Evolutionary conservation across 306 rosid species (phyloP), one percentile per base, ranked within the genome.

Genomic region (Malus sieversii): DNA sequence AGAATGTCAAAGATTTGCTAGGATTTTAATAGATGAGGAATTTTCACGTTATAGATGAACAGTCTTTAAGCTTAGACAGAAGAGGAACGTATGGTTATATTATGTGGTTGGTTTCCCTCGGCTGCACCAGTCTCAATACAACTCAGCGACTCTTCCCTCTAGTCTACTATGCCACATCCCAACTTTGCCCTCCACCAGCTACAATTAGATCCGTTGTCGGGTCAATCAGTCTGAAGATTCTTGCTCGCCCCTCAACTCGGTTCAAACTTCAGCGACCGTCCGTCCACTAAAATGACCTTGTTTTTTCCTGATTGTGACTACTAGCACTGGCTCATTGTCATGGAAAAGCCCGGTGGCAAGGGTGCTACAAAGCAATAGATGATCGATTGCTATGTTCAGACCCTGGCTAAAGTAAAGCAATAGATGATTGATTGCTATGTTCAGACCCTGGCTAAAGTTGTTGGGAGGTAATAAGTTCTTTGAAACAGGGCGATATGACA

Each of bases 291-390:
- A 65, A 92, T 96, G 99, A 97, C 98, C 0, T 96, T 98, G 0
- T 93, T 96, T 8, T 96, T 96, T 82, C 96, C 97, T 0, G 96
- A 94, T 4, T 96, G 99, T 29, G 98, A 96, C 70, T 96, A 96
- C 75, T 74, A 92, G 78, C 98, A 96, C 84, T 96, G 96, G 96
- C 98, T 96, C 74, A 96, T 96, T 25, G 91, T 96, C 29, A 92
- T 96, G 89, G 99, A 96, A 7, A 85, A 90, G 74, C 99, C 98
- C 11, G 96, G 97, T 1, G 99, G 98, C 1, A 92, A 88, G 38
- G 90, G 85, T 5, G 96, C 97, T 29, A 67, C 84, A 29, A 96
- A 96, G 79, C 86, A 96, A 60, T 87, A 90, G 73, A 96, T 96
- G 97, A 96, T 96, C 46, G 90, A 92, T 51, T 88, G 90, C 66